Evolutionary conservation across 2,329 filamentous ascomycete genomes (phyloP), one percentile per base, ranked within the genome.

Genomic region (Fusarium multiceps): DNA sequence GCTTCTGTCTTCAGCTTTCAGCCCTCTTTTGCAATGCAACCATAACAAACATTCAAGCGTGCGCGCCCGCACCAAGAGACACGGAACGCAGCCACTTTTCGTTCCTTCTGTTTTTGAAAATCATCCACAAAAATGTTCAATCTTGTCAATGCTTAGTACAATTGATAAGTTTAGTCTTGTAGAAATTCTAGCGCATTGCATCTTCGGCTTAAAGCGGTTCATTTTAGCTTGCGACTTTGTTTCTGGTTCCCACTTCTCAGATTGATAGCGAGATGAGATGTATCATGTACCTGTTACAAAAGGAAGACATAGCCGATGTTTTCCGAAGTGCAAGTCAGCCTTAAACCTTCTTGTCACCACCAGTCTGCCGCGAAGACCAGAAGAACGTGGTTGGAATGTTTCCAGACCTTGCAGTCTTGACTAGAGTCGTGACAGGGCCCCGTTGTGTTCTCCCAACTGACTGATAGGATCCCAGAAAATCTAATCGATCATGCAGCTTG

Each of bases 171-270:
- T 14, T 1, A 11, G 9, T 6, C 32, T 51, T 40, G 18, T 4
- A 27, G 30, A 41, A 1, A 18, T 27, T 27, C 18, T 37, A 20
- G 25, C 28, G 23, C 9, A 8, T 59, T 58, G 18, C 13, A 16
- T 70, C 16, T n/a, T 55, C 67, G 62, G 67, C 57, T 69, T 59
- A 6, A 50, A 20, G 23, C 67, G 67, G 67, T 43, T 40, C 27
- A 63, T 27, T 18, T 10, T 28, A 30, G 14, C 10, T 43, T n/a
- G 18, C 11, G 37, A 14, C 14, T 21, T 14, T 27, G n/a, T 11
- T 37, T 5, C 13, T 9, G 14, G 40, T 25, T 28, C 27, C 59
- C 49, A 61, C 34, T 46, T n/a, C 18, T 14, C 14, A 34, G 2
- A 20, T 28, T 20, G 28, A 41, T 25, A 37, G n/a, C 21, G 53